Evolutionary conservation across 148 eudicot species (phyloP).

Genomic region (Mesembryanthemum crystallinum): DNA sequence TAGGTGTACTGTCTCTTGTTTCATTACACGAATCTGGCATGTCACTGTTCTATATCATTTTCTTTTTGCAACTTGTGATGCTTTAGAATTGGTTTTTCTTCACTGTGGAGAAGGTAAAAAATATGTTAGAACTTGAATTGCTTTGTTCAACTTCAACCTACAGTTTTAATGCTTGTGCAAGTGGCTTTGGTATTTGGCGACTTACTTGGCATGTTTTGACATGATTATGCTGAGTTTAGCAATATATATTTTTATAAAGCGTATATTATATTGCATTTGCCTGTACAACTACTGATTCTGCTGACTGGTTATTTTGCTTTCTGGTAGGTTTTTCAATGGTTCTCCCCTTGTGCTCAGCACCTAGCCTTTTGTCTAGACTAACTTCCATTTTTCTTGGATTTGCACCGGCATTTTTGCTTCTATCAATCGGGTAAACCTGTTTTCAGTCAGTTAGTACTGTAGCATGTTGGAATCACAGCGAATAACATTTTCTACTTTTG

Average conservation of each 20-base stretch:
- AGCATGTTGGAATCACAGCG: not conserved
- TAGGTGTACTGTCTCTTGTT: not conserved
- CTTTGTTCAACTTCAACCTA: not conserved
- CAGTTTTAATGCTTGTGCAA: not conserved
- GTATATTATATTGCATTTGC: not conserved
- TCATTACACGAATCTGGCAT: not conserved
- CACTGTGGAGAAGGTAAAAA: not conserved
- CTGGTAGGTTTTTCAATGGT: slow-evolving; percentile 68
- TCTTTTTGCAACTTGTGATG: not conserved
- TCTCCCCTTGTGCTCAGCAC: slow-evolving; percentile 82
- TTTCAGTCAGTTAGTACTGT: slow-evolving; percentile 13
- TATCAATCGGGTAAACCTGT: slow-evolving; percentile 80
- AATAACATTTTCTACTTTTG: slow-evolving; percentile 7
- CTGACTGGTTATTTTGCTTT: slow-evolving; percentile 16
- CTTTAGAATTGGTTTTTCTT: not conserved
- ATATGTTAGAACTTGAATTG: not conserved
- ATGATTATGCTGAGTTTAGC: not conserved
- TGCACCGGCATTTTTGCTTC: slow-evolving; percentile 88
- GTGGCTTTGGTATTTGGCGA: not conserved
- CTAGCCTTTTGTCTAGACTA: slow-evolving; percentile 74
- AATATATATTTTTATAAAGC: not conserved
- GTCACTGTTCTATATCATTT: too few species aligned
- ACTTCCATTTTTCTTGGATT: slow-evolving; percentile 93
- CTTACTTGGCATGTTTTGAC: not conserved
- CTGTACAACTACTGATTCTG: not conserved